These are phyloP conservation scores for Botrytis paeoniae DNA, from an alignment of 2,329 filamentous ascomycete species.

Conservation along the genomic window DNA sequence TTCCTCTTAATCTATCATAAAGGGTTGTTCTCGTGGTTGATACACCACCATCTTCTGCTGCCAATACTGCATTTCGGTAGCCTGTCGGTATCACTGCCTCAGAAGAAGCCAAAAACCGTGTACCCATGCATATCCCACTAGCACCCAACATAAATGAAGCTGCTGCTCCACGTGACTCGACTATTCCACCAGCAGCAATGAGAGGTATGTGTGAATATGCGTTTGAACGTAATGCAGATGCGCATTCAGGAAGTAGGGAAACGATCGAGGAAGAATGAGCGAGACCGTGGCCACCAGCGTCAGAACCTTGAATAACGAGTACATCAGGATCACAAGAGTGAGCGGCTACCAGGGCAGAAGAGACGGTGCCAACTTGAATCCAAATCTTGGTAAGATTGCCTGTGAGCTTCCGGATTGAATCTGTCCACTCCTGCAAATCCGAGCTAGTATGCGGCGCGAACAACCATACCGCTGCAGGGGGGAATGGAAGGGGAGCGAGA, in stretches of 20 bases:
- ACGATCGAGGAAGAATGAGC: constrained; percentile 37
- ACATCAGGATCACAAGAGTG: constrained; percentile 35
- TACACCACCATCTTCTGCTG: constrained; percentile 48
- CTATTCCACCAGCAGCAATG: constrained; percentile 41
- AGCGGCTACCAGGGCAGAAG: constrained; percentile 31
- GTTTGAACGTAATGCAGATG: constrained; percentile 32
- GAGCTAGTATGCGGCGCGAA: constrained; percentile 41
- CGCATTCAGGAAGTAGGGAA: constrained; percentile 39
- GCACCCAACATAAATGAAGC: constrained; percentile 40
- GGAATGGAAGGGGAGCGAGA: constrained; percentile 34
- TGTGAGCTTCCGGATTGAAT: constrained; percentile 30
- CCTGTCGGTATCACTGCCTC: constrained; percentile 48
- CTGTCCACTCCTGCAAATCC: constrained; percentile 36
- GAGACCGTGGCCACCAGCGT: constrained; percentile 41
- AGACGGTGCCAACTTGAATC: constrained; percentile 39
- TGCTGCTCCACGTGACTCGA: constrained; percentile 39
- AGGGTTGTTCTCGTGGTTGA: constrained; percentile 49
- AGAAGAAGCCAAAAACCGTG: constrained; percentile 46
- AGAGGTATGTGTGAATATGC: constrained; percentile 32
- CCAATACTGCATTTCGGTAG: constrained; percentile 47
- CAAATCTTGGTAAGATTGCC: constrained; percentile 35
- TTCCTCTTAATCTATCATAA: constrained; percentile 53
- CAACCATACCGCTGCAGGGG: constrained; percentile 46
- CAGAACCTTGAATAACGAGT: constrained; percentile 40
- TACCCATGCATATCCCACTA: constrained; percentile 48